Conservation (phyloP, 1,284 basidiomycete species). For the Microbotryum violaceum region DNA sequence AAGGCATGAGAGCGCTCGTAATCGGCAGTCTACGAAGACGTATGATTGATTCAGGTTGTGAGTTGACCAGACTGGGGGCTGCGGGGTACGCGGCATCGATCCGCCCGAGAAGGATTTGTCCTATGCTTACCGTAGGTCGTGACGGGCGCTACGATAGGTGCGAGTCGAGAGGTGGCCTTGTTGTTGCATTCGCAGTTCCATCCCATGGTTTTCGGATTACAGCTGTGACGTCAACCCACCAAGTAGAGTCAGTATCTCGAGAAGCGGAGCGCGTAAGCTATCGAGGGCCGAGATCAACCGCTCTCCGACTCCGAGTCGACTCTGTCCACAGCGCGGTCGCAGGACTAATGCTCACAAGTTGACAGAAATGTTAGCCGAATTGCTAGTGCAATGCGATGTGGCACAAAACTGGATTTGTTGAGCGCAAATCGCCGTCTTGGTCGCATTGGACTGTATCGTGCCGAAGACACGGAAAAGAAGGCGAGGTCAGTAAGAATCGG, state of each 20-base stretch:
- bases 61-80: neutral
- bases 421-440: conserved; percentile 18
- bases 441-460: conserved; percentile 6
- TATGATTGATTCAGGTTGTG: neutral
- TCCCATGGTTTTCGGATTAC: conserved; percentile 22
- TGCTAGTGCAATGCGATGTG: conserved; percentile 1
- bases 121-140: conserved; percentile 14
- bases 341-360: conserved; percentile 15
- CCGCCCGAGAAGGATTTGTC: too few species aligned
- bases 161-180: conserved; percentile 7
- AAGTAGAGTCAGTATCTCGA: neutral
- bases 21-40: conserved; percentile 14
- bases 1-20: conserved; percentile 22
- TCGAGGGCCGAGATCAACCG: too few species aligned
- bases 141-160: conserved; percentile 14
- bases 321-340: too few species aligned
- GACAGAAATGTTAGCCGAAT: conserved; percentile 8
- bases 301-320: too few species aligned
- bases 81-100: neutral
- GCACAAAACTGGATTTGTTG: conserved; percentile 19
- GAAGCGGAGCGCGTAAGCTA: too few species aligned
- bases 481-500: neutral
- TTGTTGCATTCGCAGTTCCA: conserved; percentile 26
- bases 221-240: conserved; percentile 2
- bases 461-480: neutral